Evolutionary conservation across 768 basidiomycete genomes (phyloP).

Genomic region (Amanita molliuscula): DNA sequence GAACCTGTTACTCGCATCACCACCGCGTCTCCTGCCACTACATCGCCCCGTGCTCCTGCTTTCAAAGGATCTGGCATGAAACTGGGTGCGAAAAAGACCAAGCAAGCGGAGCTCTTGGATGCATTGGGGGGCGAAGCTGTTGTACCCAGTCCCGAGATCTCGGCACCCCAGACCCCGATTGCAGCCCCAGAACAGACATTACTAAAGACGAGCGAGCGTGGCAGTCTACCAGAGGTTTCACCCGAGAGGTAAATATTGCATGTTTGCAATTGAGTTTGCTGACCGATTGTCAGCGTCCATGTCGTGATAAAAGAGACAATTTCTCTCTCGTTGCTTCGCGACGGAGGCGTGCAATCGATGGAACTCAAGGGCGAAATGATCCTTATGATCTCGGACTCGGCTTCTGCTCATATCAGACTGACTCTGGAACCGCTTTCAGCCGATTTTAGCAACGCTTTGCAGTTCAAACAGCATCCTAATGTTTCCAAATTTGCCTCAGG

Average conservation of each 20-base stretch:
- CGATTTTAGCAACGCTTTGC: slow-evolving; percentile 57
- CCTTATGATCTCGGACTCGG: slow-evolving; percentile 70
- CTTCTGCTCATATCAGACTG: slow-evolving; percentile 63
- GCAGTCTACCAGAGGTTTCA: slow-evolving; percentile 65
- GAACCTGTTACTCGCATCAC: slow-evolving; percentile 29
- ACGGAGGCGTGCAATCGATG: slow-evolving; percentile 84
- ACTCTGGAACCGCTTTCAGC: slow-evolving; percentile 44
- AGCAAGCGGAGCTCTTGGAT: slow-evolving; percentile 80
- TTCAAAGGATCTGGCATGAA: slow-evolving; percentile 98
- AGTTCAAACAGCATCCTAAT: slow-evolving; percentile 97
- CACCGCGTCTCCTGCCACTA: slow-evolving; percentile 30
- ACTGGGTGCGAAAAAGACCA: slow-evolving; percentile 85
- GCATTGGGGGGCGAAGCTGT: slow-evolving; percentile 66
- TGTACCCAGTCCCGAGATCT: slow-evolving; percentile 26
- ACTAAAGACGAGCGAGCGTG: slow-evolving; percentile 35
- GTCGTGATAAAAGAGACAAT: slow-evolving; percentile 77
- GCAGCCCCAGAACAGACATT: slow-evolving; percentile 30
- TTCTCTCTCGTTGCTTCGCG: slow-evolving; percentile 71
- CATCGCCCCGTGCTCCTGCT: slow-evolving; percentile 52
- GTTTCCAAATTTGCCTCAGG: slow-evolving; percentile 77
- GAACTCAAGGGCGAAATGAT: slow-evolving; percentile 96
- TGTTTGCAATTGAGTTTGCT: background rate
- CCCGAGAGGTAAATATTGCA: slow-evolving; percentile 50
- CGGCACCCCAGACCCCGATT: slow-evolving; percentile 38
- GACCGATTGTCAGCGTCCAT: slow-evolving; percentile 56